Percentiles rank a stretch among this genome's conserved stretches.
These are phyloP conservation scores for Cytospora piceicola DNA, from an alignment of 2,329 filamentous ascomycete genomes.

Conservation along the genomic window DNA sequence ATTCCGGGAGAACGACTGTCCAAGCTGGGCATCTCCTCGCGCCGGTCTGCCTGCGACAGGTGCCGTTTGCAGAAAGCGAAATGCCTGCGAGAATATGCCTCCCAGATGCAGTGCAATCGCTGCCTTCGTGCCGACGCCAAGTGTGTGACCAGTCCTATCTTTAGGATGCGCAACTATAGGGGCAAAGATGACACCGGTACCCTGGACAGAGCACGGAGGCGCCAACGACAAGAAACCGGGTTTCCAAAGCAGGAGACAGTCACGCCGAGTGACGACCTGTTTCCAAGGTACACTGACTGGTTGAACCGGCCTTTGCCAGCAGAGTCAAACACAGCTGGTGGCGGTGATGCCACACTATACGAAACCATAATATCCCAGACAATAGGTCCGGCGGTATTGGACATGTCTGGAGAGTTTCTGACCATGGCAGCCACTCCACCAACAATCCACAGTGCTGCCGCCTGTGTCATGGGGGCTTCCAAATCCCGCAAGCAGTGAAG, in stretches of 20 bases:
- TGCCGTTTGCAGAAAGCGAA: slow-evolving; percentile 3
- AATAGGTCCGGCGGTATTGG: background rate
- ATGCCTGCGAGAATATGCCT: background rate
- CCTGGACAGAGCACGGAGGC: background rate
- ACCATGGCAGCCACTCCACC: background rate
- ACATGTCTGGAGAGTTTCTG: background rate
- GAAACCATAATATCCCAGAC: background rate
- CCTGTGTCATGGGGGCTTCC: background rate
- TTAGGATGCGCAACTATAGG: background rate
- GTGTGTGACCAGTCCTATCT: slow-evolving; percentile 1
- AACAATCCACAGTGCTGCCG: background rate
- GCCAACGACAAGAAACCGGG: background rate
- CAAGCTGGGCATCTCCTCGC: slow-evolving; percentile 6
- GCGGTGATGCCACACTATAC: background rate
- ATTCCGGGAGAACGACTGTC: background rate
- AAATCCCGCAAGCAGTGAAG: background rate
- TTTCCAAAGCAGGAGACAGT: background rate
- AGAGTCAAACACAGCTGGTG: background rate
- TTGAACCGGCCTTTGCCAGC: background rate
- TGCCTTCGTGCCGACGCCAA: background rate
- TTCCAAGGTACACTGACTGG: background rate
- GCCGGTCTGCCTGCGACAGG: slow-evolving; percentile 3
- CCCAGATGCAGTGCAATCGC: background rate
- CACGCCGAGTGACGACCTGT: background rate
- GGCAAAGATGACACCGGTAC: background rate